Base-by-base conservation (phyloP, 305 asterid species). In the Stenogyne calaminthoides region DNA sequence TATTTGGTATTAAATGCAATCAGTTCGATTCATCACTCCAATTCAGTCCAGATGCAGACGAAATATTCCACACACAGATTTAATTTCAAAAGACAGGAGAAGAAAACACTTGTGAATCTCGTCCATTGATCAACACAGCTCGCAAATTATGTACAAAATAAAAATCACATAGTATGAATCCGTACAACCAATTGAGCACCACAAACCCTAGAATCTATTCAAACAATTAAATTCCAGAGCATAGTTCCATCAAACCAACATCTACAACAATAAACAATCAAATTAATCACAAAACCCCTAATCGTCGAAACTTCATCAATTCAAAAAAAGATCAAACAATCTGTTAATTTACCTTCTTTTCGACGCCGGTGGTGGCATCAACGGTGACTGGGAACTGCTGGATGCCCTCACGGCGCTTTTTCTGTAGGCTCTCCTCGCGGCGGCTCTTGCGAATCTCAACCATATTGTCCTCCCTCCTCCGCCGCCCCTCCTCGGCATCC, bases 401-500 rank as follows among this genome's bases (percentile, higher is more conserved):
- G 52, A 77, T 51, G 56, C 84, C 83, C 81, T 89, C 98, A 5
- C 98, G 89, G 29, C 98, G 95, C 89, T 93, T 93, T 88, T 93
- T 93, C 84, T 83, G 96, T 39, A 93, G 90, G 72, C 84, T 88
- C 83, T 93, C 98, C 57, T 93, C 97, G 27, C 98, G 85, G 64
- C 88, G 89, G 69, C 64, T 91, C 89, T 93, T 93, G 20, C 98
- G 89, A 77, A 91, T 88, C 92, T 93, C 98, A 27, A 93, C 97
- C 97, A 93, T 84, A 67, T 91, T 89, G 73, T 91, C 98, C 84
- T 91, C 98, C 73, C 97, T 87, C 60, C 97, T 82, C 14, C 98
- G 88, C 32, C 98, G 89, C 1, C 98, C 97, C 82, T 91, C 97
- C 0, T 91, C 98, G 39, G 97, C 97, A 76, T 91, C 97, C 7